Conservation (phyloP, 805 yeast genomes). For the Scheffersomyces spartinae region DNA sequence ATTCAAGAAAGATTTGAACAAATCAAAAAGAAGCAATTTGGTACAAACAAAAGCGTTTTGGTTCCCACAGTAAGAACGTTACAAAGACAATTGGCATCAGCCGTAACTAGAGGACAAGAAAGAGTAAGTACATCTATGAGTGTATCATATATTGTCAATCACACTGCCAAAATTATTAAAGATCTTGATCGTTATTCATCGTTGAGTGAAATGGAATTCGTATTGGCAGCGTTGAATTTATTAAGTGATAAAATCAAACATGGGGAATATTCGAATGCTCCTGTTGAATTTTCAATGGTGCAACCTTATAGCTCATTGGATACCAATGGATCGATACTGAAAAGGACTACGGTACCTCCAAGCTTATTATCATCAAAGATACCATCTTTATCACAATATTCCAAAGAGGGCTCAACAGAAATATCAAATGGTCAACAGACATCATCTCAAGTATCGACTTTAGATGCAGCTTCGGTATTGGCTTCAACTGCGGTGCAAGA, state of each 20-base stretch:
- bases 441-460: no score
- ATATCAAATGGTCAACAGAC: no score
- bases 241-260: constrained; percentile 19
- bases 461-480: no score
- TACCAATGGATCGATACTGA: constrained; percentile 3
- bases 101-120: constrained; percentile 17
- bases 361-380: no score
- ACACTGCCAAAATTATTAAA: constrained; percentile 1
- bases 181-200: constrained; percentile 5
- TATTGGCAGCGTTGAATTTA: constrained; percentile 16
- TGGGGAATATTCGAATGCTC: constrained; percentile 9
- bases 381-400: no score
- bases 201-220: constrained; percentile 16
- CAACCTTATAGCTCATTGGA: constrained; percentile 3
- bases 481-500: no score
- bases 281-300: not conserved
- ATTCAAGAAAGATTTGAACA: constrained; percentile 16
- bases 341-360: no score
- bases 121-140: constrained; percentile 1
- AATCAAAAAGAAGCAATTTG: constrained; percentile 5
- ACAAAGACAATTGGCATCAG: constrained; percentile 22
- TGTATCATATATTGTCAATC: constrained; percentile 1
- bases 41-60: constrained; percentile 4
- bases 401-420: no score
- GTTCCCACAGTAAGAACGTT: constrained; percentile 26